Evolutionary conservation across 148 eudicot species (phyloP).

Genomic region (Chenopodium berlandieri): DNA sequence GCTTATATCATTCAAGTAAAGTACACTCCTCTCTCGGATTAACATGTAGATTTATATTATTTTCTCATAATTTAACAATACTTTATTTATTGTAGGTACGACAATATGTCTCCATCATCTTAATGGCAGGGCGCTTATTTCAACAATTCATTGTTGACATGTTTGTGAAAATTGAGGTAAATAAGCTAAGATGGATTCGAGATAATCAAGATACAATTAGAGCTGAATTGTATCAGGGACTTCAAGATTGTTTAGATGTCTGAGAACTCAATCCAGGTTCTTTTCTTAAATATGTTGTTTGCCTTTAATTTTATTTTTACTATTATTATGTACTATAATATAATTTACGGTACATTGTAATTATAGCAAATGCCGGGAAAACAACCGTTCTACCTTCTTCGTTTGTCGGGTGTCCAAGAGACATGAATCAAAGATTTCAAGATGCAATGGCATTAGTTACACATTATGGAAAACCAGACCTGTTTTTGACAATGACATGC

Average conservation of each 20-base stretch:
- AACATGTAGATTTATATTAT: too few relatives aligned
- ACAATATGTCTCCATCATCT: neutral
- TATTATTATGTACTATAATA: too few relatives aligned
- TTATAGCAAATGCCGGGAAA: neutral
- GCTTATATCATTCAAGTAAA: neutral
- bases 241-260: neutral
- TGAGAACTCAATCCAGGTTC: too few relatives aligned
- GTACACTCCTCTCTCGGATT: too few relatives aligned
- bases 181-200: slow-evolving; percentile 5
- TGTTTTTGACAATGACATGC: too few relatives aligned
- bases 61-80: too few relatives aligned
- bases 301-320: too few relatives aligned
- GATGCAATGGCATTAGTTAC: too few relatives aligned
- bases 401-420: neutral
- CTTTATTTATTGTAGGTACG: neutral
- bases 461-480: too few relatives aligned
- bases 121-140: neutral
- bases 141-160: neutral
- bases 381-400: neutral
- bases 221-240: neutral
- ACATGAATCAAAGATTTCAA: too few relatives aligned
- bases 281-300: too few relatives aligned
- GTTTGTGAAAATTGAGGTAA: neutral
- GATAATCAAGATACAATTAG: neutral
- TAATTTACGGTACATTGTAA: too few relatives aligned